Conservation (phyloP, 202 grass and related monocot species). For the Tripidium arundinaceum region DNA sequence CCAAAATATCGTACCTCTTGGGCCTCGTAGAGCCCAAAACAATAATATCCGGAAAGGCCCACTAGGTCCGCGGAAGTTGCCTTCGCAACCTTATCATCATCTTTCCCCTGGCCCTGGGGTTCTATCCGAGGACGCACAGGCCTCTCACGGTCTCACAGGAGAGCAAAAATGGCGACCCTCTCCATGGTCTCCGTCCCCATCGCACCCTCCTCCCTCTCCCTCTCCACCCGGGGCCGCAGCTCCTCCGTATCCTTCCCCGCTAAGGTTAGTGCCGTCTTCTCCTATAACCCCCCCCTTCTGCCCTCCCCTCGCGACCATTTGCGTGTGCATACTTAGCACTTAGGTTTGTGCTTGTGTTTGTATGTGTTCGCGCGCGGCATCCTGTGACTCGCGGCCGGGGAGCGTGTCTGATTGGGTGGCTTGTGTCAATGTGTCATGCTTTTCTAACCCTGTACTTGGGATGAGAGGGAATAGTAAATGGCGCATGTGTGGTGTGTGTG, state of each 20-base stretch:
- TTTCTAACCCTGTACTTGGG: too few relatives aligned
- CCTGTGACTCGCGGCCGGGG: too few relatives aligned
- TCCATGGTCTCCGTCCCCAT: slow-evolving; percentile 54
- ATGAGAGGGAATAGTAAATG: too few relatives aligned
- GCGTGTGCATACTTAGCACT: too few relatives aligned
- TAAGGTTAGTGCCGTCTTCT: slow-evolving; percentile 24
- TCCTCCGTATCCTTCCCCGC: slow-evolving; percentile 46
- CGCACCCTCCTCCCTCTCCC: slow-evolving; percentile 46
- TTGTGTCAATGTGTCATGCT: too few relatives aligned
- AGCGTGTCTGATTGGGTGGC: too few relatives aligned
- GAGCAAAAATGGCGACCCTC: slow-evolving; percentile 62
- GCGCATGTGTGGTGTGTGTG: too few relatives aligned
- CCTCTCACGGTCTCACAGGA: neutral
- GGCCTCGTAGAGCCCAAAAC: neutral
- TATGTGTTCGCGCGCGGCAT: too few relatives aligned
- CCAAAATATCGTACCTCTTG: too few relatives aligned
- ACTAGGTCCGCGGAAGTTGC: neutral
- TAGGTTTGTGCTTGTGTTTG: too few relatives aligned
- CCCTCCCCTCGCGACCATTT: neutral
- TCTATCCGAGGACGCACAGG: slow-evolving; percentile 8
- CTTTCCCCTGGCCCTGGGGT: neutral
- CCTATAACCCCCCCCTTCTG: neutral
- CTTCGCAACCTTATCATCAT: slow-evolving; percentile 39
- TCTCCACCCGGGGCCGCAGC: slow-evolving; percentile 33
- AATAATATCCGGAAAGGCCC: neutral